Evolutionary conservation across 2,329 filamentous ascomycete genomes (phyloP), one percentile per base, ranked within the genome.

Genomic region (Diplocarpon rosae): DNA sequence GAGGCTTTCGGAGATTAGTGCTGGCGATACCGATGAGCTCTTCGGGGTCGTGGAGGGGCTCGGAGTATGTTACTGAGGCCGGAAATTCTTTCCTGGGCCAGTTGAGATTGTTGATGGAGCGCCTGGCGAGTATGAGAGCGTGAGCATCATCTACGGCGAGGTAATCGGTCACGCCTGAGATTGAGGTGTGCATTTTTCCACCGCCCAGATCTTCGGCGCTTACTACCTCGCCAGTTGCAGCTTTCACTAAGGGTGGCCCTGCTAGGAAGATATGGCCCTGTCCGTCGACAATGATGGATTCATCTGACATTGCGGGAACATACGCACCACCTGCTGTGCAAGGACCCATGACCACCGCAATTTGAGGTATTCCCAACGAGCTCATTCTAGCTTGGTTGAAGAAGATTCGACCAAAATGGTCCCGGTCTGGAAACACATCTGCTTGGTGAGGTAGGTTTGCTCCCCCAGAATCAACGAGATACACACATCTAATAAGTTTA

Each of bases 261-360:
- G 90, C 90, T 1, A 98, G 77, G 70, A 96, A 98, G 62, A 98
- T 95, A 55, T 94, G 89, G n/a, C 90, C 90, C 63, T 95, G 89
- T 42, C 89, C 83, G 59, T 87, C 80, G 32, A 96, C 92, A 52
- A 98, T 96, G 64, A 98, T 95, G 61, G 80, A 88, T 71, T 96
- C 92, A 62, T 96, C 92, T 49, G 85, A 90, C 90, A 98, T 96
- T 58, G 86, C 87, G 10, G 90, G 90, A 10, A 96, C 89, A 62
- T 98, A 96, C 17, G 90, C 90, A 38, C 90, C 90, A 40, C 90
- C 90, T 1, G 90, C 90, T 1, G 92, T 98, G 66, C 92, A 98
- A 35, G 90, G 85, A 0, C 90, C 90, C 90, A 98, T 95, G 37
- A 98, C 90, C 2, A 95, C 87, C 9, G 86, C 82, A 55, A 98